phyloP scores from a whole-genome alignment of 148 eudicot genomes.

The Diospyros kaki region DNA sequence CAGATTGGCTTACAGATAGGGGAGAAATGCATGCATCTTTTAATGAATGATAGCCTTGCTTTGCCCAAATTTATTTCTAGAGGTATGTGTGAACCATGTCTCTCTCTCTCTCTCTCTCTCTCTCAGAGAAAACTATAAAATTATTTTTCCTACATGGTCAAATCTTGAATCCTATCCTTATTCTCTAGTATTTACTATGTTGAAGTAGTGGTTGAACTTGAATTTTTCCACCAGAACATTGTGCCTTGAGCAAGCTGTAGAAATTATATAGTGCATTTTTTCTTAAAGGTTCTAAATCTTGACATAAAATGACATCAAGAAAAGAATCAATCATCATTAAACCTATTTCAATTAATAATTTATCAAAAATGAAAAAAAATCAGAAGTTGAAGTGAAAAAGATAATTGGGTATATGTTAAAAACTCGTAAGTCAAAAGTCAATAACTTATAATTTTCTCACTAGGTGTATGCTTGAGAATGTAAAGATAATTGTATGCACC shows the following conservation, averaged over 20 bases:
- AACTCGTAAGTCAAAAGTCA: too few relatives aligned
- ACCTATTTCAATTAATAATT: too few relatives aligned
- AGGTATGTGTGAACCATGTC: slow-evolving; percentile 31
- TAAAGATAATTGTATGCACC: background rate
- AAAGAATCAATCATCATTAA: too few relatives aligned
- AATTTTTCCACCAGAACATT: background rate
- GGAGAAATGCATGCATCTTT: slow-evolving; percentile 42
- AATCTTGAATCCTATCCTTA: background rate
- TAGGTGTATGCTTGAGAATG: too few relatives aligned
- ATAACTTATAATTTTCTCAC: too few relatives aligned
- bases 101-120: background rate
- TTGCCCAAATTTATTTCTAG: slow-evolving; percentile 49
- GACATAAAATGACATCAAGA: too few relatives aligned
- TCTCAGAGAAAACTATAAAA: background rate
- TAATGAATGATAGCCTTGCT: slow-evolving; percentile 57
- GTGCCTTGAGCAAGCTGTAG: slow-evolving; percentile 5
- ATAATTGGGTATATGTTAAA: too few relatives aligned
- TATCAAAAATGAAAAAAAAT: background rate
- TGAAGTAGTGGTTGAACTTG: background rate
- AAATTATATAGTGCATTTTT: too few relatives aligned
- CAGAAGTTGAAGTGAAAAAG: background rate
- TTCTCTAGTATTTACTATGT: background rate
- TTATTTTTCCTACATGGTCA: background rate
- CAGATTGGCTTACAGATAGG: slow-evolving; percentile 56
- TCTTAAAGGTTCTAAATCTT: too few relatives aligned